Conservation (phyloP, 805 yeast species). For the Dipodascus albidus region DNA sequence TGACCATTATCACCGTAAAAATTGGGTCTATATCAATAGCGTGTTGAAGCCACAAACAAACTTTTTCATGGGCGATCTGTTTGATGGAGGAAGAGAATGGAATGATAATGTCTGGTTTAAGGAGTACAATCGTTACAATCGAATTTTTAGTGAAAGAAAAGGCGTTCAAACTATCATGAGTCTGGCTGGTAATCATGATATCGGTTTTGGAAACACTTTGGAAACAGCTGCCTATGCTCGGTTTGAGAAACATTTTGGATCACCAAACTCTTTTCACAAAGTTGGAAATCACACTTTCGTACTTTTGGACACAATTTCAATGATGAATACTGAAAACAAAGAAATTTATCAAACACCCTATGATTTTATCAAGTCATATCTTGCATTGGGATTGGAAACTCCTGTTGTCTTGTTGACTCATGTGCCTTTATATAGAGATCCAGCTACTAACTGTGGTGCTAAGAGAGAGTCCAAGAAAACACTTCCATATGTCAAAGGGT, state of each 20-base stretch:
- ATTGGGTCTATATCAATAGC: constrained; percentile 49
- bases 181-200: constrained; percentile 93
- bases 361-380: constrained; percentile 37
- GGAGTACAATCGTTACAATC: constrained; percentile 59
- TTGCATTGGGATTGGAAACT: constrained; percentile 8
- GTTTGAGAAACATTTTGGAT: constrained; percentile 66
- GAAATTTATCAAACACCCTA: constrained; percentile 37
- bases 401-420: constrained; percentile 67
- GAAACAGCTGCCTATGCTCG: constrained; percentile 44
- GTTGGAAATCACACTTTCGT: constrained; percentile 66
- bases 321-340: constrained; percentile 46
- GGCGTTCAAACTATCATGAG: constrained; percentile 33
- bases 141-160: constrained; percentile 50
- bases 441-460: constrained; percentile 57
- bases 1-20: constrained; percentile 72
- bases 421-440: constrained; percentile 74
- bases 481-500: constrained; percentile 65
- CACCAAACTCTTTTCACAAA: constrained; percentile 40
- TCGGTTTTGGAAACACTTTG: constrained; percentile 79
- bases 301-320: constrained; percentile 71
- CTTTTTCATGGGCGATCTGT: constrained; percentile 79
- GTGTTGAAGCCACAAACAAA: constrained; percentile 62
- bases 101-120: constrained; percentile 51
- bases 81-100: constrained; percentile 94
- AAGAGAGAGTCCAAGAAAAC: constrained; percentile 52